phyloP scores from a whole-genome alignment of 129 eudicot genomes.

The Logfia minima region DNA sequence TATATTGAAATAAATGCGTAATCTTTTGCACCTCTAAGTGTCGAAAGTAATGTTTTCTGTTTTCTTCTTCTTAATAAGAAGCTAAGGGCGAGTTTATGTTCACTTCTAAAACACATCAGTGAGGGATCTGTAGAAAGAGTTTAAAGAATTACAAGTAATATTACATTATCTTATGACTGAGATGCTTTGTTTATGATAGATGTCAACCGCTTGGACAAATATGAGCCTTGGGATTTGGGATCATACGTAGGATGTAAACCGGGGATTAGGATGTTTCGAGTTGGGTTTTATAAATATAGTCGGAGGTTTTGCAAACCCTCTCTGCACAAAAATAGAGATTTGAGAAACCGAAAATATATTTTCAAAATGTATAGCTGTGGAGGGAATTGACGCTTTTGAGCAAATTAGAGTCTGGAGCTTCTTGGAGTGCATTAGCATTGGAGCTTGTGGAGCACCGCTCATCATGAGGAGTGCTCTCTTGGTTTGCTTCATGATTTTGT shows the following conservation, averaged over 20 bases:
- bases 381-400: conserved; percentile 88
- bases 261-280: conserved; percentile 80
- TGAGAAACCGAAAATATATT: conserved; percentile 66
- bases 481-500: conserved; percentile 90
- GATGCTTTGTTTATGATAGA: conserved; percentile 93
- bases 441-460: conserved; percentile 98
- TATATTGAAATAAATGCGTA: not conserved
- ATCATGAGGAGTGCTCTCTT: conserved; percentile 88
- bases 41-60: not conserved
- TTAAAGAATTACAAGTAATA: conserved; percentile 17
- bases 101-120: not conserved
- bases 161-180: conserved; percentile 75
- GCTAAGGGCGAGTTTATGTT: not conserved
- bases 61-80: not conserved
- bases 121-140: not conserved
- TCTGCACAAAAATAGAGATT: conserved; percentile 48
- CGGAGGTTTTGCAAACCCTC: conserved; percentile 68
- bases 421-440: conserved; percentile 85
- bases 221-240: conserved; percentile 95
- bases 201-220: conserved; percentile 94
- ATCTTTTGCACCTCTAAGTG: not conserved
- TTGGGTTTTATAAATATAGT: conserved; percentile 49
- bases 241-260: conserved; percentile 79
- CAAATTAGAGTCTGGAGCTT: conserved; percentile 74
- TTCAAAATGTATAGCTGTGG: conserved; percentile 73